Conservation (phyloP, 352 stramenopile species). For the Phytopythium oedochilum region DNA sequence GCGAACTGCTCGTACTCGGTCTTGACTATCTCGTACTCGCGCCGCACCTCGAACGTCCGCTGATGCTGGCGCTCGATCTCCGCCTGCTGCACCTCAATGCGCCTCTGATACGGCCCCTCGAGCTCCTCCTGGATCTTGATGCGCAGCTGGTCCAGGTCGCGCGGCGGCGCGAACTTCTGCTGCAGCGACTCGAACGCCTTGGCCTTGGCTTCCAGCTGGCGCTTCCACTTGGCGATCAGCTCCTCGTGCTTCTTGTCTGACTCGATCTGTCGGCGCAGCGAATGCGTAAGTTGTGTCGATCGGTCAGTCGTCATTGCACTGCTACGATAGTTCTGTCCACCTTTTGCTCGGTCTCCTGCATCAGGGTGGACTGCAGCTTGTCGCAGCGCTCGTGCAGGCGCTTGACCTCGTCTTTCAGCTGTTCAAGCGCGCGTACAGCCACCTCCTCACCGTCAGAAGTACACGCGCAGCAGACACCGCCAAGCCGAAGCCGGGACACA, state of each 20-base stretch:
- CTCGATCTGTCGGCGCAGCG: constrained; percentile 39
- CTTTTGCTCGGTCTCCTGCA: constrained; percentile 82
- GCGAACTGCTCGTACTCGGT: constrained; percentile 84
- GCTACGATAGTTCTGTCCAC: constrained; percentile 8
- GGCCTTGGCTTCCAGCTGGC: constrained; percentile 77
- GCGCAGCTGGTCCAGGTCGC: constrained; percentile 75
- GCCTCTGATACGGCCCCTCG: constrained; percentile 68
- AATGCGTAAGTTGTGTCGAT: not conserved
- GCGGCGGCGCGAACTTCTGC: constrained; percentile 75
- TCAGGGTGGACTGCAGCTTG: constrained; percentile 72
- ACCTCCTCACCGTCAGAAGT: not conserved
- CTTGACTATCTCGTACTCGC: constrained; percentile 78
- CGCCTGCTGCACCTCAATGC: constrained; percentile 49
- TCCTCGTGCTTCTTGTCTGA: constrained; percentile 79
- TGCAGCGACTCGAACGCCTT: constrained; percentile 78
- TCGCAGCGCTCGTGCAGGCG: constrained; percentile 70
- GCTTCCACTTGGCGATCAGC: constrained; percentile 81
- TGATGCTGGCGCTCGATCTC: constrained; percentile 74
- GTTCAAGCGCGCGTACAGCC: not conserved
- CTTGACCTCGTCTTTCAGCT: constrained; percentile 66
- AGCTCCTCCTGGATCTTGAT: constrained; percentile 83
- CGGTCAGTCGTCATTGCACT: not conserved
- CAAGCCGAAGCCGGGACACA: constrained; percentile 2
- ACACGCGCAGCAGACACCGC: not conserved
- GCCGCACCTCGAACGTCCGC: constrained; percentile 54